These are phyloP conservation scores for Hordeum vulgare DNA, from an alignment of 176 grass and related monocot genomes.

Conservation along the genomic window DNA sequence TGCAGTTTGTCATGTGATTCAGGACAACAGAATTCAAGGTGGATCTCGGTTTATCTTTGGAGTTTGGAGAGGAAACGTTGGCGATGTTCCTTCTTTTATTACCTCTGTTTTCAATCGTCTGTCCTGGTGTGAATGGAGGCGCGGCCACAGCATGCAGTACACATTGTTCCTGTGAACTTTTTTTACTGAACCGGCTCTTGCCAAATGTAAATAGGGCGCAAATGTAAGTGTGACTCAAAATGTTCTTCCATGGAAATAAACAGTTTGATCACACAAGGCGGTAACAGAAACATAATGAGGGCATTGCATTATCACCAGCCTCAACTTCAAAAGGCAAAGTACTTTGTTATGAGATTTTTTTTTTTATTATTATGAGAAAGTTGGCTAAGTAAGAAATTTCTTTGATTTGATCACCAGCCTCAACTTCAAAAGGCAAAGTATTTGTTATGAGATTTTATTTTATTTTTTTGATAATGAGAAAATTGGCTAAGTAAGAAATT, in stretches of 20 bases:
- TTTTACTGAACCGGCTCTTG: not conserved
- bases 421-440: too few relatives aligned
- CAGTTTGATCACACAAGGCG: not conserved
- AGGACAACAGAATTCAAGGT: not conserved
- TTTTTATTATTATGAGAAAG: too few relatives aligned
- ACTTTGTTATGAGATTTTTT: too few relatives aligned
- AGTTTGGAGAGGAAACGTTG: not conserved
- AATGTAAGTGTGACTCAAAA: not conserved
- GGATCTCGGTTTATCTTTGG: not conserved
- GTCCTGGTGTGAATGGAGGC: not conserved
- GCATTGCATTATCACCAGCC: not conserved
- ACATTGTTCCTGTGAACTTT: not conserved
- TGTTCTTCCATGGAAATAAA: not conserved
- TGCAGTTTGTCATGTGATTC: not conserved
- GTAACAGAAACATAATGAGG: not conserved
- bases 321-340: too few relatives aligned
- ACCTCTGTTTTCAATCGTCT: not conserved
- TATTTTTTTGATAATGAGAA: too few relatives aligned
- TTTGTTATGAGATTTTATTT: too few relatives aligned
- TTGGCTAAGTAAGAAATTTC: not conserved
- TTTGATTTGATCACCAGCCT: not conserved
- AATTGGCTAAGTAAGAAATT: too few relatives aligned
- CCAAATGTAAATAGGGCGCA: not conserved
- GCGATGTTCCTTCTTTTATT: not conserved
- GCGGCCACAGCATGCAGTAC: not conserved